Evolutionary conservation across 352 stramenopile genomes (phyloP).

Genomic region (Heterotrichella gracilis): DNA sequence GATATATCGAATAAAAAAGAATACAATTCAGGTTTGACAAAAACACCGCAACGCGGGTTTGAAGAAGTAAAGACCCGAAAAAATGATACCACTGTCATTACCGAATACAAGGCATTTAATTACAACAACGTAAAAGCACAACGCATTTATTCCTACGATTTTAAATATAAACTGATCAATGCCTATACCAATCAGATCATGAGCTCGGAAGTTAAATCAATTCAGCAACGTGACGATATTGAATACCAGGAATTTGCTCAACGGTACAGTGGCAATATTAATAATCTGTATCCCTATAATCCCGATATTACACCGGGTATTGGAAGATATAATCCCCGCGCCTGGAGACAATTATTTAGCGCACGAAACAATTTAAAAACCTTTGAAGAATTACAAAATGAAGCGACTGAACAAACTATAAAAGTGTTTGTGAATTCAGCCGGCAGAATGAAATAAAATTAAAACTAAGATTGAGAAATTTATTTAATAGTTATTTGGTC

Average conservation of each 20-base stretch:
- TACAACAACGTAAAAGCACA: constrained; percentile 1
- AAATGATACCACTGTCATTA: background rate
- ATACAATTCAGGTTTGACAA: background rate
- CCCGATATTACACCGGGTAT: background rate
- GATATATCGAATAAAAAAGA: background rate
- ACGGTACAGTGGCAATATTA: background rate
- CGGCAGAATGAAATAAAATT: background rate
- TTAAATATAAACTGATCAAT: constrained; percentile 5
- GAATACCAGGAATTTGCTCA: background rate
- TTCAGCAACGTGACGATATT: background rate
- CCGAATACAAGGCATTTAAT: background rate
- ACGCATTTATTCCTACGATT: constrained; percentile 1
- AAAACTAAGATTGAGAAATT: too few species aligned
- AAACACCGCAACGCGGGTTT: background rate
- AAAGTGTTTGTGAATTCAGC: background rate
- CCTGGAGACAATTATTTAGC: background rate
- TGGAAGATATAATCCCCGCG: background rate
- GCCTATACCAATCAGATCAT: background rate
- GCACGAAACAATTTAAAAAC: background rate
- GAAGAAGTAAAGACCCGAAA: background rate
- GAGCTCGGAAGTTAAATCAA: background rate
- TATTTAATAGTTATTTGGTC: too few species aligned
- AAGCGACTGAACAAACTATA: background rate
- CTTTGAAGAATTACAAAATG: background rate
- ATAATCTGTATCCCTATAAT: constrained; percentile 2